These are phyloP conservation scores for Fonsecaea multimorphosa DNA, from an alignment of 2,329 filamentous ascomycete genomes.

Conservation along the genomic window DNA sequence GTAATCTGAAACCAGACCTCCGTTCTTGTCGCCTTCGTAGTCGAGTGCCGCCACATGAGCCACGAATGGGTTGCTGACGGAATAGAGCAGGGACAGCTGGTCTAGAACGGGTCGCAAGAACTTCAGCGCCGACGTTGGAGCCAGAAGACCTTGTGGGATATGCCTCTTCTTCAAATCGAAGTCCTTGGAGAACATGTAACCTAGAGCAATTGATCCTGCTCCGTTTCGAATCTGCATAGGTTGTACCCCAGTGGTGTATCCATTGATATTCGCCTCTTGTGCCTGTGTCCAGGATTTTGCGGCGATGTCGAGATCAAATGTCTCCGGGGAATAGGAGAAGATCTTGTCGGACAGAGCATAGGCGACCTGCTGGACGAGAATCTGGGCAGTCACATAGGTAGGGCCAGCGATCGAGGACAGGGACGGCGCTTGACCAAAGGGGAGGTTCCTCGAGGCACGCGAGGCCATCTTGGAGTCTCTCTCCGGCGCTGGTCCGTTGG, in stretches of 20 bases:
- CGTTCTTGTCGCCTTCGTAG: constrained; percentile 69
- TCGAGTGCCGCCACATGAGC: constrained; percentile 91
- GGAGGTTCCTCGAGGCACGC: constrained; percentile 44
- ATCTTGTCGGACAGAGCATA: constrained; percentile 96
- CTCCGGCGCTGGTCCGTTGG: constrained; percentile 39
- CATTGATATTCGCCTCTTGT: constrained; percentile 78
- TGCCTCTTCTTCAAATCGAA: constrained; percentile 90
- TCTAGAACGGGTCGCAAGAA: constrained; percentile 84
- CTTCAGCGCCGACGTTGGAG: constrained; percentile 79
- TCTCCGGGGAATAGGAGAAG: constrained; percentile 94
- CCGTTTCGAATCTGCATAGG: constrained; percentile 85
- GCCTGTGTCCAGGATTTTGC: constrained; percentile 76
- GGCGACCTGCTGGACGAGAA: constrained; percentile 92
- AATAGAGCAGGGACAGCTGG: constrained; percentile 88
- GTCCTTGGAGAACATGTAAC: constrained; percentile 97
- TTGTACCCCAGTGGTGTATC: constrained; percentile 77
- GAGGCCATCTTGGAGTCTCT: constrained; percentile 37
- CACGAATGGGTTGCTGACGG: constrained; percentile 89
- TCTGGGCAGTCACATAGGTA: constrained; percentile 90
- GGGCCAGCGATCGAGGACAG: constrained; percentile 75
- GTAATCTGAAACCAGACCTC: constrained; percentile 86
- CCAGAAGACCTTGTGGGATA: constrained; percentile 88
- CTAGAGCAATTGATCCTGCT: constrained; percentile 87
- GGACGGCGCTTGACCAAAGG: constrained; percentile 59
- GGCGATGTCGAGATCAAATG: constrained; percentile 87